Conservation (phyloP, 202 grass and related monocot species). For the Cymbopogon flexuosus region DNA sequence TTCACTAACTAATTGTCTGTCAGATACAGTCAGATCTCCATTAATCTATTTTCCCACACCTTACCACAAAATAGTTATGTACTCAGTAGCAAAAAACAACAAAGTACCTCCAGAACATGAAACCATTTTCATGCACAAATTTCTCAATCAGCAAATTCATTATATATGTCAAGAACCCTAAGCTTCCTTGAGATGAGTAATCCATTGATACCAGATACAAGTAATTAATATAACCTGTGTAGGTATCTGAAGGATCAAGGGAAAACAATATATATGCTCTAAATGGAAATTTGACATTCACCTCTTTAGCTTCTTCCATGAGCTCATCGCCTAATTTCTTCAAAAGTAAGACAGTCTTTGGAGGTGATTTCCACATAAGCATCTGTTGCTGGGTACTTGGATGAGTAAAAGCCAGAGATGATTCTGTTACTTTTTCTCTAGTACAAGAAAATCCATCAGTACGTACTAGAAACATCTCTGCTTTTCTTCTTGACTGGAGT, state of each 20-base stretch:
- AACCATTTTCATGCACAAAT: background rate
- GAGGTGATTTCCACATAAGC: conserved; percentile 99
- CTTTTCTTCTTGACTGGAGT: conserved; percentile 90
- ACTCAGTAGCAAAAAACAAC: background rate
- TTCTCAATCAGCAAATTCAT: conserved; percentile 10
- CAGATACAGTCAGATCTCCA: background rate
- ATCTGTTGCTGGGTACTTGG: conserved; percentile 97
- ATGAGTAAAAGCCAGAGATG: conserved; percentile 90
- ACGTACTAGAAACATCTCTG: conserved; percentile 95
- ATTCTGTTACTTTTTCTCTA: conserved; percentile 98
- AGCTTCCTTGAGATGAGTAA: conserved; percentile 26
- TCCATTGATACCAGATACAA: conserved; percentile 9
- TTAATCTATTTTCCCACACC: background rate
- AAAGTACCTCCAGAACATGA: background rate
- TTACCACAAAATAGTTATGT: background rate
- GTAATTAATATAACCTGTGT: background rate
- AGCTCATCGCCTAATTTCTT: conserved; percentile 94
- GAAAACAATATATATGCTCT: conserved; percentile 7
- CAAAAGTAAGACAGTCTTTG: conserved; percentile 82
- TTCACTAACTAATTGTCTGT: conserved; percentile 5
- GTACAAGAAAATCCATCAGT: conserved; percentile 96
- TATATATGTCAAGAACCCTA: background rate
- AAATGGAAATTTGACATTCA: conserved; percentile 22
- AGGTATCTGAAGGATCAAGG: conserved; percentile 11
- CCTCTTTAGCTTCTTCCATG: conserved; percentile 99